Conservation (phyloP, 2,329 filamentous ascomycete genomes). For the Fusarium robinianum region DNA sequence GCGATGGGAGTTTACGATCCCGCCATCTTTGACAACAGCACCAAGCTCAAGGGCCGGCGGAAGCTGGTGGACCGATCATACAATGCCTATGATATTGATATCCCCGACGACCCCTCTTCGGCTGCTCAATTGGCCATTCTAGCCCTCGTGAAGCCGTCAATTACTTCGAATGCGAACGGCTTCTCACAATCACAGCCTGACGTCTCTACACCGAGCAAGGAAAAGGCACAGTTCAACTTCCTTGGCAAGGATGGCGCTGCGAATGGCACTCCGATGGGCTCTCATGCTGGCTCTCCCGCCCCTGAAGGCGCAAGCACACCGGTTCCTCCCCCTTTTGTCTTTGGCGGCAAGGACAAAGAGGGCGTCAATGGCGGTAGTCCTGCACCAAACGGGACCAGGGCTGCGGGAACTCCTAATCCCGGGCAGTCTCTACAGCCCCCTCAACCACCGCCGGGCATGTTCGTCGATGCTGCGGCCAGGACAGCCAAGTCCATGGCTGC, state of each 20-base stretch:
- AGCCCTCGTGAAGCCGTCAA: constrained; percentile 62
- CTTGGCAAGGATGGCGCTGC: constrained; percentile 69
- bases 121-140: constrained; percentile 76
- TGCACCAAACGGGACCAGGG: constrained; percentile 56
- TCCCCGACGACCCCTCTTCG: constrained; percentile 86
- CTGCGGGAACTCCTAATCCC: constrained; percentile 51
- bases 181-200: constrained; percentile 50
- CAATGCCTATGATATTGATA: constrained; percentile 87
- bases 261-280: constrained; percentile 80
- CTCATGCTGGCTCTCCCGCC: constrained; percentile 83
- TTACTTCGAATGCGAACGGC: constrained; percentile 52
- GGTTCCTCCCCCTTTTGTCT: constrained; percentile 59
- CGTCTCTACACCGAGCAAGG: constrained; percentile 64
- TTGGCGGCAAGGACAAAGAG: constrained; percentile 52
- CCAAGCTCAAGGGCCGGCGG: constrained; percentile 78
- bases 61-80: constrained; percentile 85
- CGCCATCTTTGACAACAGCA: constrained; percentile 78
- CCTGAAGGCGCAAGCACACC: constrained; percentile 78
- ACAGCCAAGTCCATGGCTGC: constrained; percentile 60
- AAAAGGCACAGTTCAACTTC: constrained; percentile 70
- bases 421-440: constrained; percentile 38
- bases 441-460: constrained; percentile 50
- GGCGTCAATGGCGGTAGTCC: constrained; percentile 55
- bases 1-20: constrained; percentile 95
- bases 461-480: constrained; percentile 57